Conservation (phyloP, 2,329 filamentous ascomycete genomes). For the Cordyceps fumosorosea region DNA sequence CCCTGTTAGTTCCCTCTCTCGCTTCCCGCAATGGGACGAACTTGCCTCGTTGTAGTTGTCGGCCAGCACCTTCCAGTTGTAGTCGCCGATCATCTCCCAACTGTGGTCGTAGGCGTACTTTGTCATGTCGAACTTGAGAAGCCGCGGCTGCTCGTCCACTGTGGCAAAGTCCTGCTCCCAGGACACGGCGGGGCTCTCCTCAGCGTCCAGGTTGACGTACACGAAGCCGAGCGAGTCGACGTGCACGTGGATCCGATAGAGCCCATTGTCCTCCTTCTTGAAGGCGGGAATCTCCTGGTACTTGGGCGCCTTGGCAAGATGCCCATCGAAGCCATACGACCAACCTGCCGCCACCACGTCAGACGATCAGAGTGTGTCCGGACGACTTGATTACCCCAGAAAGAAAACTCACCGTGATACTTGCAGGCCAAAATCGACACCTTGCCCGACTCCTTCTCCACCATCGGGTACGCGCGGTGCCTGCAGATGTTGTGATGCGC, state of each 20-base stretch:
- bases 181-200: constrained; percentile 27
- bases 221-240: constrained; percentile 40
- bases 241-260: constrained; percentile 40
- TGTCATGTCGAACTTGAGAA: constrained; percentile 20
- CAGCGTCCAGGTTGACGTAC: constrained; percentile 43
- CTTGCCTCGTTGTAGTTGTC: constrained; percentile 41
- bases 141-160: constrained; percentile 20
- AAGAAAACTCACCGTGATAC: constrained; percentile 12
- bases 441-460: constrained; percentile 17
- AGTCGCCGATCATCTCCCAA: constrained; percentile 28
- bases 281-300: constrained; percentile 34
- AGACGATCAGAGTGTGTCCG: not conserved
- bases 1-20: not conserved
- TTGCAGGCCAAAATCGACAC: constrained; percentile 14
- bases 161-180: constrained; percentile 37
- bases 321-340: constrained; percentile 37
- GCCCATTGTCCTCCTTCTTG: constrained; percentile 34
- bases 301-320: constrained; percentile 37
- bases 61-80: constrained; percentile 35
- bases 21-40: not conserved
- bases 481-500: constrained; percentile 19
- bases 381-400: not conserved
- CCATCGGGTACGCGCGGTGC: constrained; percentile 18
- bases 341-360: constrained; percentile 24
- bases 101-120: constrained; percentile 24